These are phyloP conservation scores for Sporothrix brasiliensis DNA, from an alignment of 2,329 filamentous ascomycete species.

Conservation along the genomic window DNA sequence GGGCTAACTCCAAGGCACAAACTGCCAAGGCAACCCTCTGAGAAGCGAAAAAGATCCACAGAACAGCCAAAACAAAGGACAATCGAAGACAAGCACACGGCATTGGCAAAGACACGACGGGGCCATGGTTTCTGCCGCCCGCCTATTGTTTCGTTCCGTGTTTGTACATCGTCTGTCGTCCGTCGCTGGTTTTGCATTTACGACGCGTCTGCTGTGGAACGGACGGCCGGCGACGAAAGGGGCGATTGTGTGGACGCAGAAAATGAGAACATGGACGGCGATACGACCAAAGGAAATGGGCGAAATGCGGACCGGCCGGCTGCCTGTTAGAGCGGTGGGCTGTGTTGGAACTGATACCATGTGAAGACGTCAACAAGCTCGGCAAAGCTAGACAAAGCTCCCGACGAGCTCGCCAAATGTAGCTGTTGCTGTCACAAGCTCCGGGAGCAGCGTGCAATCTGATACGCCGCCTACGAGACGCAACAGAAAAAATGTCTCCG, in stretches of 20 bases:
- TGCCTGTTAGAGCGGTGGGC: background rate
- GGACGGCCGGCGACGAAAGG: background rate
- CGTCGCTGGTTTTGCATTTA: background rate
- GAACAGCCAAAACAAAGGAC: too few species aligned
- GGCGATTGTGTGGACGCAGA: background rate
- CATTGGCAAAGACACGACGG: slow-evolving; percentile 14
- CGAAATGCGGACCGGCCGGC: background rate
- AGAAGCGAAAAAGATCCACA: background rate
- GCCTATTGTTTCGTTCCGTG: too few species aligned
- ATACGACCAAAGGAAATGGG: background rate
- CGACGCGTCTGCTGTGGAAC: slow-evolving; percentile 3
- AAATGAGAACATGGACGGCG: background rate
- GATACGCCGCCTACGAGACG: slow-evolving; percentile 22
- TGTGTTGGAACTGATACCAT: background rate
- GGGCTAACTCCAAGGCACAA: slow-evolving; percentile 23
- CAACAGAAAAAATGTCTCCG: background rate
- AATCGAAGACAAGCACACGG: background rate
- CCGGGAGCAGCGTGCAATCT: background rate
- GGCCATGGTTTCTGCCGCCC: background rate
- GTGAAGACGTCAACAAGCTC: background rate
- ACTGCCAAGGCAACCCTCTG: background rate
- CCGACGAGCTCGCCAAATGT: background rate
- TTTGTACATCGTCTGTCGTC: background rate
- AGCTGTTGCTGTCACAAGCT: background rate
- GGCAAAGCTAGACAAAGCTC: background rate